Evolutionary conservation across 164 flowering plant species (phyloP).

Genomic region (Piper longum): DNA sequence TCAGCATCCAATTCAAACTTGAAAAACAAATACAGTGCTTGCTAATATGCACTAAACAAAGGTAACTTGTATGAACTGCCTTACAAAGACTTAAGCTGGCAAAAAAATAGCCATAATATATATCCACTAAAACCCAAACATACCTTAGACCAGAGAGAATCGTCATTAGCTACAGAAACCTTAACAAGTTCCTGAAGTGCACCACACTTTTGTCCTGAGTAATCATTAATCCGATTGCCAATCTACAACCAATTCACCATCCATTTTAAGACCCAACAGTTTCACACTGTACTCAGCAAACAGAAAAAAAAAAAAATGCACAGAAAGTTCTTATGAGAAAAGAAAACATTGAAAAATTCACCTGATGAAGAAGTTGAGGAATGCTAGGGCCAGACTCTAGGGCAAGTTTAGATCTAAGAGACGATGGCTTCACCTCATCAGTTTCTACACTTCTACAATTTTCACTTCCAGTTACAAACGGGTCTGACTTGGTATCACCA

Average conservation of each 20-base stretch:
- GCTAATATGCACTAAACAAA: no score
- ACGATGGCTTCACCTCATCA: constrained; percentile 23
- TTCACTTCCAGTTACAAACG: constrained; percentile 21
- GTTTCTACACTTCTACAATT: constrained; percentile 18
- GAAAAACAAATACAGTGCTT: no score
- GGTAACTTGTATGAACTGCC: no score
- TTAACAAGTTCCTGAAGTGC: constrained; percentile 84
- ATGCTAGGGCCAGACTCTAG: constrained; percentile 69
- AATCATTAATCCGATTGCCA: constrained; percentile 59
- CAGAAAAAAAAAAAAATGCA: neutral
- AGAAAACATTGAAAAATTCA: constrained; percentile 13
- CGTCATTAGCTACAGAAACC: constrained; percentile 53
- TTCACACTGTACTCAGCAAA: neutral
- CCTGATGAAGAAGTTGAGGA: constrained; percentile 85
- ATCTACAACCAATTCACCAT: constrained; percentile 28
- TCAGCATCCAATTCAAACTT: no score
- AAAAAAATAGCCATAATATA: no score
- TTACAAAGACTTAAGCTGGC: neutral
- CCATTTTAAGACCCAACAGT: neutral
- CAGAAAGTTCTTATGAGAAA: neutral
- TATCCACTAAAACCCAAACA: neutral
- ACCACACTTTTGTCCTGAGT: constrained; percentile 39
- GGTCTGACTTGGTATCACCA: constrained; percentile 15
- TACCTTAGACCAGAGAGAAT: constrained; percentile 80
- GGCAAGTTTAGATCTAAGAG: constrained; percentile 23